Evolutionary conservation across 768 basidiomycete genomes (phyloP), one percentile per base, ranked within the genome.

Genomic region (Boletus huronensis): DNA sequence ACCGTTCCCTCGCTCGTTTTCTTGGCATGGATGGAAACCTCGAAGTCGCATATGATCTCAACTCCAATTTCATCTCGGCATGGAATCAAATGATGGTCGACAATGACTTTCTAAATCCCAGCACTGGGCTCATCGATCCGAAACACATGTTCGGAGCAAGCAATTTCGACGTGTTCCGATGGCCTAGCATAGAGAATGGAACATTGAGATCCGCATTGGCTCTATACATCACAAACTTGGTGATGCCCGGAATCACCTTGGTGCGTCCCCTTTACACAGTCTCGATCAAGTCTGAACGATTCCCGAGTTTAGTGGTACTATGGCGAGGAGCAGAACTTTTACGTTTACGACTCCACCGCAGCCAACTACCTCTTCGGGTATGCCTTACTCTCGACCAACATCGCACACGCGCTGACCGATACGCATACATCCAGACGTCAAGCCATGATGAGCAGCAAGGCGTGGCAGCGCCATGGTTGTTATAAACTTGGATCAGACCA

Each of bases 11-110:
- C 49, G 75, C 85, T 29, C 89, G 94, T 47, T 92, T 94, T 76
- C 79, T 96, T 44, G 94, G 93, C 50, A 95, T 96, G 93, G 94
- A 97, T 66, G 94, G 94, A 63, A 96, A 97, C 68, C 77, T 97
- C 32, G 81, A 87, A 57, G 94, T 93, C 50, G 93, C 91, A 10
- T 95, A 87, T 70, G 94, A 97, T 65, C 73, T 92, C 29, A 78
- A 84, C 61, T 71, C 76, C 68, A 91, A 96, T 72, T 93, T 96
- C 63, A 75, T 94, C 72, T 87, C 84, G 0, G 87, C 91, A 0
- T 97, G 93, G 93, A 93, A 94, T 67, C 74, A 92, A 70, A 93
- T 96, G 83, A 87, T 93, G 63, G 84, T 90, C 63, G 79, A 83
- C 69, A 85, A 96, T 64, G 94, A 97, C 64, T 86, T 96, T 62